These are phyloP conservation scores for Tothia fuscella DNA, from an alignment of 2,329 filamentous ascomycete species.

Conservation along the genomic window DNA sequence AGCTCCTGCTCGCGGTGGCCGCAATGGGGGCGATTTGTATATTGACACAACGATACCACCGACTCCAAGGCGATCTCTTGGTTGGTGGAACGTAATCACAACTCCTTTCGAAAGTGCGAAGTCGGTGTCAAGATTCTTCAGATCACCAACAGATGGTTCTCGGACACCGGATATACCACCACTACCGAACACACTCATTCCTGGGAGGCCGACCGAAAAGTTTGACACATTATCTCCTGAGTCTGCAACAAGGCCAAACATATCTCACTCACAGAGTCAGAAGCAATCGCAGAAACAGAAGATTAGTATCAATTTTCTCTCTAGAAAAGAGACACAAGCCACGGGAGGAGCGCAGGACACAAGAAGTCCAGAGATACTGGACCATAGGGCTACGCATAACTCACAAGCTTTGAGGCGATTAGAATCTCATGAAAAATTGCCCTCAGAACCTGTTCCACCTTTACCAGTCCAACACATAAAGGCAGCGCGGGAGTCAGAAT, in stretches of 20 bases:
- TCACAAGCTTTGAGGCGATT: slow-evolving; percentile 8
- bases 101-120: slow-evolving; percentile 48
- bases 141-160: slow-evolving; percentile 6
- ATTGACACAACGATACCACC: slow-evolving; percentile 28
- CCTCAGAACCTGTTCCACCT: neutral
- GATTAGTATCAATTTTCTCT: neutral
- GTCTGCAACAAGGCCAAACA: neutral
- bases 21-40: slow-evolving; percentile 12
- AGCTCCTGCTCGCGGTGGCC: neutral
- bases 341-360: neutral
- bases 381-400: slow-evolving; percentile 5
- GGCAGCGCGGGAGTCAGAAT: slow-evolving; percentile 1
- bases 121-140: slow-evolving; percentile 24
- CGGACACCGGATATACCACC: slow-evolving; percentile 5
- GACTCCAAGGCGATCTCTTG: slow-evolving; percentile 47
- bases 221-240: neutral
- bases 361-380: too few relatives aligned
- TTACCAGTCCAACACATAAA: neutral
- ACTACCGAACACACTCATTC: slow-evolving; percentile 1
- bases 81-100: slow-evolving; percentile 69
- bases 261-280: neutral
- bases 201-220: neutral
- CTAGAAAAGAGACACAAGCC: neutral
- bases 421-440: slow-evolving; percentile 6
- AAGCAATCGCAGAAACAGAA: neutral